Base-by-base conservation (phyloP, 2,329 filamentous ascomycete species). In the Phaeosphaeriaceae sp. region DNA sequence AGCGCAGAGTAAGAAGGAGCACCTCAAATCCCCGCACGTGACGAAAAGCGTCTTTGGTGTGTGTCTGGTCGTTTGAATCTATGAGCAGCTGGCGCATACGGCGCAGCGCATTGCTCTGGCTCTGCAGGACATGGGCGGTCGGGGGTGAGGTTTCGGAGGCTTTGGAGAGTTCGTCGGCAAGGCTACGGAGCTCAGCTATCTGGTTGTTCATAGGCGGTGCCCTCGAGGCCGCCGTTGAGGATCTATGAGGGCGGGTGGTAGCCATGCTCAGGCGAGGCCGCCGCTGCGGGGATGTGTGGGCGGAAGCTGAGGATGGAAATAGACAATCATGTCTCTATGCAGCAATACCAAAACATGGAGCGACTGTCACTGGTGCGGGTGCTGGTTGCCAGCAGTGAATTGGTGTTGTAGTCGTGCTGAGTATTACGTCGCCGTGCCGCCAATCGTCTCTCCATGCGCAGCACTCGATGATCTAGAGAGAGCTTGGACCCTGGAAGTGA, bases 21-120 rank as follows among this genome's bases (percentile, higher is more conserved):
- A 85, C 84, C 68, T 92, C 87, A 77, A 97, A 97, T 69, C 94
- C 94, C 56, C 86, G 84, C 24, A 93, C 85, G 72, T 92, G 88
- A 65, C 94, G 88, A 75, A 97, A 97, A 67, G 92, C 89, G 79
- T 97, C 92, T 79, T 93, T 92, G 47, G 83, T 81, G 59, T 83
- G 81, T 51, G 79, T 79, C 26, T 81, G 79, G 58, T 80, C 77
- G 64, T 78, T 77, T 61, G 80, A 79, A 58, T 87, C 85, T 62
- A 87, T 85, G 49, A 88, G 80, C 56, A 85, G 80, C 77, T 92
- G 90, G 70, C 89, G 87, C 59, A 94, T 85, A 52, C 87, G 84
- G 65, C 88, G 86, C 56, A 91, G 82, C 54, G 83, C 81, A 65
- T 87, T 84, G 63, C 77, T 78, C 68, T 78, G 76, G 59, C 50